phyloP scores from a whole-genome alignment of 805 yeast species.

The Candida incommunis region DNA sequence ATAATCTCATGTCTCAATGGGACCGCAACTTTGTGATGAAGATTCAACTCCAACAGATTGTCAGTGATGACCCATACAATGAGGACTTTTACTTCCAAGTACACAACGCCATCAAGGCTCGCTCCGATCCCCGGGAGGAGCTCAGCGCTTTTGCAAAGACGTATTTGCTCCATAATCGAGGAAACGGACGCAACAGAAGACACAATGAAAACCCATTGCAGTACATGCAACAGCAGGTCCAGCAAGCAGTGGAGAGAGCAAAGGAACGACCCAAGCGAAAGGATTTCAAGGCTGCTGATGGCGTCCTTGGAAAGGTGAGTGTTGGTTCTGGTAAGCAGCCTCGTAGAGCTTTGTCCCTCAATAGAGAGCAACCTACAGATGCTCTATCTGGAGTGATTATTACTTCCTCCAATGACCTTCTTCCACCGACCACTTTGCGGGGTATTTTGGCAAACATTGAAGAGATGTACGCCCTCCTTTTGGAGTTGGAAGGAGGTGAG shows the following conservation, averaged over 20 bases:
- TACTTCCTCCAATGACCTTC: neutral
- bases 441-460: slow-evolving; percentile 60
- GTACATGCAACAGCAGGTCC: slow-evolving; percentile 97
- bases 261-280: slow-evolving; percentile 66
- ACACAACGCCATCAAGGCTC: slow-evolving; percentile 55
- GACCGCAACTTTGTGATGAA: slow-evolving; percentile 93
- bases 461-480: slow-evolving; percentile 58
- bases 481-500: slow-evolving; percentile 64
- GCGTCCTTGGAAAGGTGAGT: slow-evolving; percentile 80
- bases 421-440: neutral
- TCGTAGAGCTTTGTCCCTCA: slow-evolving; percentile 59
- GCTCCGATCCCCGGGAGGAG: slow-evolving; percentile 38
- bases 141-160: slow-evolving; percentile 84
- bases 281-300: slow-evolving; percentile 54
- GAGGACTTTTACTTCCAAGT: slow-evolving; percentile 96
- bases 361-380: slow-evolving; percentile 12
- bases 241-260: slow-evolving; percentile 90
- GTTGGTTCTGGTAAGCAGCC: slow-evolving; percentile 73
- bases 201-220: slow-evolving; percentile 67
- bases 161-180: slow-evolving; percentile 77
- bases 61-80: slow-evolving; percentile 91
- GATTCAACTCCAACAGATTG: slow-evolving; percentile 88
- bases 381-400: slow-evolving; percentile 7
- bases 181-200: slow-evolving; percentile 30
- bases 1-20: slow-evolving; percentile 93